Evolutionary conservation across 148 eudicot species (phyloP).

Genomic region (Rhododendron griersonianum): DNA sequence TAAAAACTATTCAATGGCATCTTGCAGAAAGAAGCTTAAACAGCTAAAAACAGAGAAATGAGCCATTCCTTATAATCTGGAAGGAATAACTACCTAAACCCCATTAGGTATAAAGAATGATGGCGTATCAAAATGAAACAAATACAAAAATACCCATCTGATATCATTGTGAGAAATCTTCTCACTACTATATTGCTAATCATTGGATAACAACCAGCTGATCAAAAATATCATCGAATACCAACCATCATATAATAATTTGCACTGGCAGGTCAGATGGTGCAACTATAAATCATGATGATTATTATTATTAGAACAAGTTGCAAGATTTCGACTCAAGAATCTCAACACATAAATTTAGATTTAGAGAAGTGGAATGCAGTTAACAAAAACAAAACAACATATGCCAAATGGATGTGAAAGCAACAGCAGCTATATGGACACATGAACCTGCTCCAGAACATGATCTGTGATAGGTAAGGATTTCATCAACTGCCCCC

Average conservation of each 20-base stretch:
- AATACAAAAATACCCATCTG: background rate
- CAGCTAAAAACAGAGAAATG: background rate
- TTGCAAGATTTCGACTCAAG: background rate
- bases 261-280: conserved; percentile 4
- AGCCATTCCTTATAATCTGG: background rate
- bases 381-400: background rate
- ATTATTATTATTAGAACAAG: background rate
- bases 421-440: conserved; percentile 12
- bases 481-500: conserved; percentile 18
- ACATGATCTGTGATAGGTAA: background rate
- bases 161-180: background rate
- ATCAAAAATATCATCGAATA: background rate
- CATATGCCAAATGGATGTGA: conserved; percentile 2
- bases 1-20: background rate
- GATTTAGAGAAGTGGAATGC: background rate
- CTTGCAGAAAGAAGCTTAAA: background rate
- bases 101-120: background rate
- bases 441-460: conserved; percentile 14
- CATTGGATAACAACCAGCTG: background rate
- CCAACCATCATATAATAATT: background rate
- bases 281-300: background rate
- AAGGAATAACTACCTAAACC: background rate
- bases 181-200: conserved; percentile 28
- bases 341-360: background rate
- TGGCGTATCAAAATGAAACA: background rate